Percentiles rank a stretch among this genome's conserved stretches.
Conservation (phyloP, 2,329 filamentous ascomycete genomes). For the Pseudocercospora fuligena region DNA sequence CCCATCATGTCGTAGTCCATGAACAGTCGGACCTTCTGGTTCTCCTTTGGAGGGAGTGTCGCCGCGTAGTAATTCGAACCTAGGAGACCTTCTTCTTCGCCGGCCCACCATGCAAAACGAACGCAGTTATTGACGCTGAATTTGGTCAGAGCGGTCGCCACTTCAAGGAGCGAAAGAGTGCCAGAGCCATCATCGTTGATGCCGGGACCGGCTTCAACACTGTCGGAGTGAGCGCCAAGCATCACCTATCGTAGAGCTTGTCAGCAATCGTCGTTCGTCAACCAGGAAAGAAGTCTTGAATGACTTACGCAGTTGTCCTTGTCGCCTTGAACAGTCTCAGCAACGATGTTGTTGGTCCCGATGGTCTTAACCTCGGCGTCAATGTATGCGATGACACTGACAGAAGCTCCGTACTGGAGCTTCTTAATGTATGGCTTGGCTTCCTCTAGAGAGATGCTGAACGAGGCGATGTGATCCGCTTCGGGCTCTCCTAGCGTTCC, state of each 20-base stretch:
- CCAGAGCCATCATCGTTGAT: constrained; percentile 82
- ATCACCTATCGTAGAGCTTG: constrained; percentile 12
- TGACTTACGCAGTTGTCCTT: constrained; percentile 59
- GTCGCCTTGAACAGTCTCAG: constrained; percentile 41
- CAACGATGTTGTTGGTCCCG: constrained; percentile 28
- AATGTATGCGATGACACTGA: constrained; percentile 32
- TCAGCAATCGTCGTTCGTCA: constrained; percentile 23
- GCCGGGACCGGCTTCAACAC: constrained; percentile 62
- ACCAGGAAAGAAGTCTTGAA: constrained; percentile 30
- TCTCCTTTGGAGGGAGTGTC: constrained; percentile 48
- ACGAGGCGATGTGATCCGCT: constrained; percentile 67
- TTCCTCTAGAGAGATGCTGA: constrained; percentile 60
- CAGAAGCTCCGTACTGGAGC: constrained; percentile 23
- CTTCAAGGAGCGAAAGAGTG: constrained; percentile 62
- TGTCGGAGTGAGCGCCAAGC: constrained; percentile 46
- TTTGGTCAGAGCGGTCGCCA: constrained; percentile 66
- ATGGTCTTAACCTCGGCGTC: constrained; percentile 29
- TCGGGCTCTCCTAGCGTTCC: constrained; percentile 66
- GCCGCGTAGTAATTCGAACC: constrained; percentile 63
- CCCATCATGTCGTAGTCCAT: constrained; percentile 76
- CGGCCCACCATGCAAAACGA: constrained; percentile 71
- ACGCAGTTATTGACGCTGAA: constrained; percentile 73
- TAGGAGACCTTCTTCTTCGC: constrained; percentile 63
- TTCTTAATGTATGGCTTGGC: constrained; percentile 25
- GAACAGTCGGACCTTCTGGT: constrained; percentile 66